Evolutionary conservation across 441 rosid genomes (phyloP).

Genomic region (Erodium trifolium): DNA sequence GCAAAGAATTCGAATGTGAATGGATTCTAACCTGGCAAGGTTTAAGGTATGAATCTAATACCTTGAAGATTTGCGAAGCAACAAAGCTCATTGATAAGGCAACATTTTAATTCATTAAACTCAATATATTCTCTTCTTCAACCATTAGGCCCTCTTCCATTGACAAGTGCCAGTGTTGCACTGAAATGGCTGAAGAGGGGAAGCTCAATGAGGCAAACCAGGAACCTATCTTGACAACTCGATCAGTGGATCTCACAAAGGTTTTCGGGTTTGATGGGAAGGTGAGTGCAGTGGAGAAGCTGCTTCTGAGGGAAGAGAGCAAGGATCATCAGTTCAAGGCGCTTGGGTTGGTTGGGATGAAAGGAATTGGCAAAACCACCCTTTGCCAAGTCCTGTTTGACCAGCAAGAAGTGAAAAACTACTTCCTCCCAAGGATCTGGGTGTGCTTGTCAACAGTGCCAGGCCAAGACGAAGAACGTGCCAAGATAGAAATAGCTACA

Average conservation of each 20-base stretch:
- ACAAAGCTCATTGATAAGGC: neutral
- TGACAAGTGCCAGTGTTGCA: neutral
- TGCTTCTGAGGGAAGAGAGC: slow-evolving; percentile 22
- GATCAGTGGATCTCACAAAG: neutral
- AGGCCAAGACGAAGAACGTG: neutral
- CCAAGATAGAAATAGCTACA: slow-evolving; percentile 18
- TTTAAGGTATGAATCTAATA: neutral
- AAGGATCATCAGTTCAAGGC: slow-evolving; percentile 22
- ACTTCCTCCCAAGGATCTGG: slow-evolving; percentile 33
- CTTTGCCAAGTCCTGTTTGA: slow-evolving; percentile 28
- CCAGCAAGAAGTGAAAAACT: slow-evolving; percentile 16
- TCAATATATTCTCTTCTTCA: neutral
- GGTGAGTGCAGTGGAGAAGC: slow-evolving; percentile 23
- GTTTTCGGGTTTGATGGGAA: slow-evolving; percentile 26
- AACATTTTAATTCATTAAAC: neutral
- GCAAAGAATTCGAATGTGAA: neutral
- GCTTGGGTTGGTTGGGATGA: slow-evolving; percentile 26
- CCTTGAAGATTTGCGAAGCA: neutral
- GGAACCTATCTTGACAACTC: neutral
- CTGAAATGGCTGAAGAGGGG: neutral
- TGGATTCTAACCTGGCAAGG: neutral
- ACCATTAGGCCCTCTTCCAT: too few relatives aligned
- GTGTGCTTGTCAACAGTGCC: slow-evolving; percentile 13
- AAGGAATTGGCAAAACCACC: slow-evolving; percentile 41
- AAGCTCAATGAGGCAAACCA: neutral